Conservation (phyloP, 345 rosid species). For the Rhizophora apiculata region DNA sequence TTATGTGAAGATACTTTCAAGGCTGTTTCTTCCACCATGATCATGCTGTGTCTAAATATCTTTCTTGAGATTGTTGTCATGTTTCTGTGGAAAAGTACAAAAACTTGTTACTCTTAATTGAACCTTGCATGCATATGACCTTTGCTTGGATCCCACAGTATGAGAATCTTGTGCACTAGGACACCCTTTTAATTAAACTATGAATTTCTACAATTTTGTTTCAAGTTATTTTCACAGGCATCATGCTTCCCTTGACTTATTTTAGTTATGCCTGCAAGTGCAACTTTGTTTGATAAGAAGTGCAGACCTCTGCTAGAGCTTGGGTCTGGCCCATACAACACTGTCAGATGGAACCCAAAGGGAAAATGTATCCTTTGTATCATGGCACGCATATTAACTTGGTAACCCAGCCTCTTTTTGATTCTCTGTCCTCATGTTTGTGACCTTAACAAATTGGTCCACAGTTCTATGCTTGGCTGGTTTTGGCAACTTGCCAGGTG, state of each 20-base stretch:
- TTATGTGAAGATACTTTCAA: not conserved
- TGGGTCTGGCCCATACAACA: conserved; percentile 85
- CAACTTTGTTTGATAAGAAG: conserved; percentile 81
- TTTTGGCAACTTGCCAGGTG: conserved; percentile 96
- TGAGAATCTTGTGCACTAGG: too few species aligned
- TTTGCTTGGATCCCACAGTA: too few species aligned
- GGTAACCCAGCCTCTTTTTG: not conserved
- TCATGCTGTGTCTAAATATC: not conserved
- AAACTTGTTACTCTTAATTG: too few species aligned
- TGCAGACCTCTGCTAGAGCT: conserved; percentile 83
- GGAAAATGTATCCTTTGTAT: conserved; percentile 73
- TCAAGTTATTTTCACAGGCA: not conserved
- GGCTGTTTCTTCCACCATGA: not conserved
- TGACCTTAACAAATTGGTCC: conserved; percentile 39
- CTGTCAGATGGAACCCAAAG: conserved; percentile 89
- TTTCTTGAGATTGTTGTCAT: too few species aligned
- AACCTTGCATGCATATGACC: too few species aligned
- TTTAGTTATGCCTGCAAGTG: conserved; percentile 89
- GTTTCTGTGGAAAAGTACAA: too few species aligned
- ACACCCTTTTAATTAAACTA: too few species aligned
- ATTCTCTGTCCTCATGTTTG: conserved; percentile 4
- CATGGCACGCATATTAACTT: not conserved
- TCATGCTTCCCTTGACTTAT: conserved; percentile 48
- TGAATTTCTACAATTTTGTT: not conserved
- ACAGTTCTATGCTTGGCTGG: conserved; percentile 91